Evolutionary conservation across 2,329 filamentous ascomycete species (phyloP).

Genomic region (Curvularia lunata): DNA sequence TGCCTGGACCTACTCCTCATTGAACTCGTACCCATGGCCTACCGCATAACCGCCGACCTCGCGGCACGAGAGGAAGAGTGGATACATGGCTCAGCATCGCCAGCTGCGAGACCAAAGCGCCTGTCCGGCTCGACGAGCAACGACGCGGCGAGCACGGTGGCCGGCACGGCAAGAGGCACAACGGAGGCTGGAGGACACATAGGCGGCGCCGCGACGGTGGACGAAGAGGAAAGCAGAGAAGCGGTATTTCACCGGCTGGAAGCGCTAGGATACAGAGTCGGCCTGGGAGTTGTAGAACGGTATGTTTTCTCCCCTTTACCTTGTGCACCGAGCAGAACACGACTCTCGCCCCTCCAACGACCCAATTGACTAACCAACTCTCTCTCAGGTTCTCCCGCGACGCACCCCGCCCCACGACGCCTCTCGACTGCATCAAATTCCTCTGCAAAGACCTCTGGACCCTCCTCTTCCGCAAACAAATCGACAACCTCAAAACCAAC

Average conservation of each 20-base stretch:
- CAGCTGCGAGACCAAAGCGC: constrained; percentile 22
- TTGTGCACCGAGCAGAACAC: no score
- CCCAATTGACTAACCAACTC: background rate
- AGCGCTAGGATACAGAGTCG: constrained; percentile 85
- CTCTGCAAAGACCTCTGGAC: constrained; percentile 98
- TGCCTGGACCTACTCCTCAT: constrained; percentile 95
- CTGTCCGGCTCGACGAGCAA: constrained; percentile 27
- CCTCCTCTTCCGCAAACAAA: constrained; percentile 92
- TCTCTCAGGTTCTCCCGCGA: constrained; percentile 74
- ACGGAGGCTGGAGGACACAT: background rate
- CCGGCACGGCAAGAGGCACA: constrained; percentile 28
- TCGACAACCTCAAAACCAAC: constrained; percentile 98
- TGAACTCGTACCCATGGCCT: constrained; percentile 93
- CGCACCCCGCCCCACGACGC: constrained; percentile 86
- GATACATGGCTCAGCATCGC: constrained; percentile 21
- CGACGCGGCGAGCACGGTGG: constrained; percentile 37
- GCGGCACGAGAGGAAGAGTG: constrained; percentile 58
- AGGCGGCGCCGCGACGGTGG: constrained; percentile 49
- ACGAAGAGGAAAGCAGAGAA: constrained; percentile 83
- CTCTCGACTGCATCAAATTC: constrained; percentile 96
- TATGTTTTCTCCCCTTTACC: no score
- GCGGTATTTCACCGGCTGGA: constrained; percentile 86
- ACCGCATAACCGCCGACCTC: constrained; percentile 80
- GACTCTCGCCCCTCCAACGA: background rate
- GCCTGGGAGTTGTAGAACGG: constrained; percentile 90